Percentiles rank a stretch among this genome's conserved stretches.
Conservation (phyloP, 2,329 filamentous ascomycete genomes). For the Claviceps lovelessii region DNA sequence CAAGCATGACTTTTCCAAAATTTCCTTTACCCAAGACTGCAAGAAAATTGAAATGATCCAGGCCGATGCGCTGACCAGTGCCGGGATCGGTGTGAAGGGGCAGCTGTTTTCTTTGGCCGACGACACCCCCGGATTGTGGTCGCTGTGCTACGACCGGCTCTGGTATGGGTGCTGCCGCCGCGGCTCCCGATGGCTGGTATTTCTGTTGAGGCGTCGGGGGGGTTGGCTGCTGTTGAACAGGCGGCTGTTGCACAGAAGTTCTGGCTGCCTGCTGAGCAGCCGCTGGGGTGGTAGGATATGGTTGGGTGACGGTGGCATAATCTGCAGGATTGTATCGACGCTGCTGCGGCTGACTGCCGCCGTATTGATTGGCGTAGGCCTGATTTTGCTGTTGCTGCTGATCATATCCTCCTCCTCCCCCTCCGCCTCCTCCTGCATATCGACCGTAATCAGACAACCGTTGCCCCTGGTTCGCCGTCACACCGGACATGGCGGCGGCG, state of each 20-base stretch:
- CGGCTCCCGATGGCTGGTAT: conserved; percentile 17
- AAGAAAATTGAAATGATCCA: conserved; percentile 98
- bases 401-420: conserved; percentile 17
- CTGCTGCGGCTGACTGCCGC: conserved; percentile 22
- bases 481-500: conserved; percentile 42
- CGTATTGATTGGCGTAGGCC: conserved; percentile 21
- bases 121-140: conserved; percentile 16
- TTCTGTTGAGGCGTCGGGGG: conserved; percentile 22
- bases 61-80: conserved; percentile 71
- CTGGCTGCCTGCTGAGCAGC: conserved; percentile 16
- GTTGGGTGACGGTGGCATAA: conserved; percentile 48
- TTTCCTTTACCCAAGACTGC: conserved; percentile 97
- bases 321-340: conserved; percentile 64
- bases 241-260: conserved; percentile 13
- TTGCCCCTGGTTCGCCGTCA: conserved; percentile 20
- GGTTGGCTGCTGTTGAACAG: conserved; percentile 16
- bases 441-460: conserved; percentile 21
- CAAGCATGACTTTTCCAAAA: conserved; percentile 98
- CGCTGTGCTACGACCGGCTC: conserved; percentile 20
- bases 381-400: conserved; percentile 21
- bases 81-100: conserved; percentile 59
- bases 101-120: conserved; percentile 39
- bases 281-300: conserved; percentile 23
- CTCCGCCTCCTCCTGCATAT: conserved; percentile 16
- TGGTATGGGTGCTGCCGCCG: conserved; percentile 21